Base-by-base conservation (phyloP, 2,329 filamentous ascomycete species). In the Malbranchea zuffiana region DNA sequence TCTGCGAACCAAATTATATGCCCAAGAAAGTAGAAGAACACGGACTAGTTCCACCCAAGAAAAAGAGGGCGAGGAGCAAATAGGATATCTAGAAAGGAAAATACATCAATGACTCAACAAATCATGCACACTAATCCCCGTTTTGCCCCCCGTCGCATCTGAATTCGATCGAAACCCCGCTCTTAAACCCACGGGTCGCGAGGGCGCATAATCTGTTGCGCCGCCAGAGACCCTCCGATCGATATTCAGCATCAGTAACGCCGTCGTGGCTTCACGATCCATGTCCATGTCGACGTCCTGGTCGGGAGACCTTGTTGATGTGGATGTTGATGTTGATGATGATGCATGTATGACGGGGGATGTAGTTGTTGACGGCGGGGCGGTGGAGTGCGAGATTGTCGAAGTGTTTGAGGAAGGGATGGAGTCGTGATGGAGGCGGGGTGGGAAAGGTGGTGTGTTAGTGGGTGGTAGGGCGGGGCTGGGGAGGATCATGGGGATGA, bases 161-260 rank as follows among this genome's bases (percentile, higher is more conserved):
- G 39, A 21, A 24, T 21, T 17, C 3, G 30, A 12, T 4, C 19
- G 19, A 12, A 26, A 31, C 18, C 35, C 29, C 3, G 30, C 16
- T 4, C 19, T 17, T 13, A 26, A 31, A 21, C 35, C 29, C 25
- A 17, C 37, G 23, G 24, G 23, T 8, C 32, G 33, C 41, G 48
- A 34, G n/a, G n/a, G n/a, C n/a, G n/a, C n/a, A 35, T 39, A 13
- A 42, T 45, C 25, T 41, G 49, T 34, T 46, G 51, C 42, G 2
- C 31, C 31, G 11, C 29, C 30, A 13, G 32, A 20, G 7, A 24
- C 69, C 23, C 83, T 69, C 26, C 83, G 73, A 55, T 90, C 85
- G 37, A 70, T 76, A 47, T 87, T 92, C 41, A 95, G 65, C 86
- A 94, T 93, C 55, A 94, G 60, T 48, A 94, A 58, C 3, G 86